Conservation (phyloP, 352 stramenopile genomes). For the Pythium biforme region DNA sequence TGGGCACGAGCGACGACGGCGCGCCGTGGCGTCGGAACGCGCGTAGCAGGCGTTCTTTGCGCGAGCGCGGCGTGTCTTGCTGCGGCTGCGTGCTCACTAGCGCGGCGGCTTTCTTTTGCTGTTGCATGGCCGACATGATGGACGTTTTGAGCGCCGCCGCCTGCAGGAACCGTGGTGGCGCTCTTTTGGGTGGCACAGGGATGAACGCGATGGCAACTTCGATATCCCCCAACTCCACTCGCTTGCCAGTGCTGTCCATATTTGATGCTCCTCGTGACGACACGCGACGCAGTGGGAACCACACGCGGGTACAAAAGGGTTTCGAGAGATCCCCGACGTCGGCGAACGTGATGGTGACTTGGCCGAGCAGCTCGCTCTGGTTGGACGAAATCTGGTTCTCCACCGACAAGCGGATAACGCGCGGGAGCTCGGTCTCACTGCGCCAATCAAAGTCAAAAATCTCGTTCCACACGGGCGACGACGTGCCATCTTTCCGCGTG, state of each 20-base stretch:
- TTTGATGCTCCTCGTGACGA: constrained; percentile 16
- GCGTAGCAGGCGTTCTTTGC: constrained; percentile 40
- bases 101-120: constrained; percentile 26
- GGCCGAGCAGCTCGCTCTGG: constrained; percentile 64
- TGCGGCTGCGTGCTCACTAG: not conserved
- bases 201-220: constrained; percentile 53
- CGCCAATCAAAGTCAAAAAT: constrained; percentile 75
- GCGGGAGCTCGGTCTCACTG: constrained; percentile 18
- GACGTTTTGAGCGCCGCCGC: constrained; percentile 39
- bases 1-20: constrained; percentile 29
- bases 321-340: constrained; percentile 22
- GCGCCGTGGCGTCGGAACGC: constrained; percentile 24
- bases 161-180: constrained; percentile 11
- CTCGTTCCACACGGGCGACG: constrained; percentile 72
- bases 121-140: constrained; percentile 52
- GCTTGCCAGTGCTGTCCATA: constrained; percentile 10
- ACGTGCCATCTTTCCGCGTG: constrained; percentile 64
- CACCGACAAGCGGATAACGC: constrained; percentile 40
- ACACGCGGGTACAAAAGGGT: constrained; percentile 45
- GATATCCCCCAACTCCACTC: constrained; percentile 39
- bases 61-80: constrained; percentile 12
- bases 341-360: constrained; percentile 44
- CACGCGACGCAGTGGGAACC: constrained; percentile 46
- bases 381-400: constrained; percentile 69
- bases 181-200: constrained; percentile 22